Base-by-base conservation (phyloP, 768 basidiomycete species). In the Tremella mesenterica region DNA sequence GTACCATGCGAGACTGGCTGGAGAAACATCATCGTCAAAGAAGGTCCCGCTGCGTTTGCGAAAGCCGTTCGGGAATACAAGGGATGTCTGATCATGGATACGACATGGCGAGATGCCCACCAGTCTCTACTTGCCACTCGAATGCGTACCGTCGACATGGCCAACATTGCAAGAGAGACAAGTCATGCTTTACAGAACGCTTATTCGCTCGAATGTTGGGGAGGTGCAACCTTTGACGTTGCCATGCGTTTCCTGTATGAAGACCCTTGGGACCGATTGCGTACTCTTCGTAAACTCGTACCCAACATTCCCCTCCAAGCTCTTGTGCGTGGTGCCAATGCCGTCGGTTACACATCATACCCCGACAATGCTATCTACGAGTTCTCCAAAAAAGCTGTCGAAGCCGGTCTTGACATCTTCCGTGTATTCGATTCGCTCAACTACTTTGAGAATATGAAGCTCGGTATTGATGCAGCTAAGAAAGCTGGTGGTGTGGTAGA, bases 181-280 rank as follows among this genome's bases (percentile, higher is more conserved):
- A 88, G 86, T 69, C 85, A 87, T 72, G 93, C 93, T 1, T 79
- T 99, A 38, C 83, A 88, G 23, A 97, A 97, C 69, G 88, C 95
- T 7, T 99, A 89, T 77, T 86, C 87, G 71, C 76, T 99, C 58
- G 95, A 99, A 73, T 96, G 92, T 79, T 99, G 95, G 95, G 95
- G 95, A 67, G 91, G 92, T 56, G 92, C 93, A 31, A 97, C 95
- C 2, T 99, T 99, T 70, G 93, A 97, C 74, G 93, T 99, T 47
- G 87, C 93, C 21, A 95, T 96, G 91, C 85, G 93, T 43, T 97
- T 99, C 85, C 76, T 99, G 72, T 97, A 99, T 72, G 95, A 99
- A 73, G 95, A 99, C 75, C 95, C 95, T 63, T 99, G 95, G 95
- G 95, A 97, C 73, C 84, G 95, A 61, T 77, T 99, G 76, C 84